A percentile compares a stretch with the other conserved stretches of the same genome.
Conservation (phyloP, 345 rosid genomes). For the Rhizophora mangle region DNA sequence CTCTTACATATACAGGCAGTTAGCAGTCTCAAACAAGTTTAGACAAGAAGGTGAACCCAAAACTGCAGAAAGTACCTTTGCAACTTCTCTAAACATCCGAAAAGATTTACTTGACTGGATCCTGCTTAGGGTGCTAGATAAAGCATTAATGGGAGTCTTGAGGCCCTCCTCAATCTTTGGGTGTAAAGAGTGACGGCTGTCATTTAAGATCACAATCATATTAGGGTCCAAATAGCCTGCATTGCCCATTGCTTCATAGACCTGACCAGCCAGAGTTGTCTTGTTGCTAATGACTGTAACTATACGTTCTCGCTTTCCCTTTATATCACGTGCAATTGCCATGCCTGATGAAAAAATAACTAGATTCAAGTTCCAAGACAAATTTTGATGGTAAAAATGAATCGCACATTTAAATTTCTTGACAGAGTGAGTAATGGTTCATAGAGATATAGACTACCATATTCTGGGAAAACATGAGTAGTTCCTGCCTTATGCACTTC, state of each 20-base stretch:
- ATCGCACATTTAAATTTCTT: neutral
- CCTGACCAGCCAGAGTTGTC: constrained; percentile 89
- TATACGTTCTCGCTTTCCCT: constrained; percentile 72
- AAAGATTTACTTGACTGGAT: constrained; percentile 88
- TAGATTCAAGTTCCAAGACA: constrained; percentile 4
- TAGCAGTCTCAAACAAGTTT: neutral
- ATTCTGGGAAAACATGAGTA: neutral
- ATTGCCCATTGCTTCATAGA: constrained; percentile 93
- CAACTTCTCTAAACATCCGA: constrained; percentile 74
- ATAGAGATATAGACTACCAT: neutral
- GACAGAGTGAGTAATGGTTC: neutral
- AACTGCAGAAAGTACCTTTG: constrained; percentile 52
- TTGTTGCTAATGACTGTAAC: constrained; percentile 74
- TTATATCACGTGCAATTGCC: constrained; percentile 88
- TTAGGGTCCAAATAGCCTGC: constrained; percentile 88
- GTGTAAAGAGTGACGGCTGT: constrained; percentile 70
- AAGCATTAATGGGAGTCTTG: constrained; percentile 70
- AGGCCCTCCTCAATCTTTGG: constrained; percentile 68
- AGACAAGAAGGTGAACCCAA: constrained; percentile 4
- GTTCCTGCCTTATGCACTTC: neutral
- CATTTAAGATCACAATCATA: constrained; percentile 87
- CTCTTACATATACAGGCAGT: neutral
- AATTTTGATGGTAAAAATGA: neutral
- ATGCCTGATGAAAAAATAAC: constrained; percentile 47
- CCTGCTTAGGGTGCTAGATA: constrained; percentile 79